Percentiles rank a stretch among this genome's conserved stretches.
Evolutionary conservation across 2,329 filamentous ascomycete species (phyloP).

Genomic region (Aureobasidium sp.): DNA sequence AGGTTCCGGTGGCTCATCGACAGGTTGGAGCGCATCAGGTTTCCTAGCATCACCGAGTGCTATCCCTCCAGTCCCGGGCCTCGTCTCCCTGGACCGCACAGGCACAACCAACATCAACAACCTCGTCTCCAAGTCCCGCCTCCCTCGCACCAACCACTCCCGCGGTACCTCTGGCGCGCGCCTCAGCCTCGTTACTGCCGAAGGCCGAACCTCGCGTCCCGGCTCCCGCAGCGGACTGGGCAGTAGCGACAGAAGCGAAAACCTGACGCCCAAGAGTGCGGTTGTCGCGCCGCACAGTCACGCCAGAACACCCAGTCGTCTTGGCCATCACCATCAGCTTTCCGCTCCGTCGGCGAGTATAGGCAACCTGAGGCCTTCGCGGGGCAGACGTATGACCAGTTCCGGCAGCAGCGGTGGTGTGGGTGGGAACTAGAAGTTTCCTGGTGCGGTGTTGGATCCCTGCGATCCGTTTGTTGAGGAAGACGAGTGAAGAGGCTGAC

Average conservation of each 20-base stretch:
- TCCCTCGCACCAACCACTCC: conserved; percentile 19
- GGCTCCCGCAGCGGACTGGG: conserved; percentile 9
- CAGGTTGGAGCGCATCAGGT: conserved; percentile 5
- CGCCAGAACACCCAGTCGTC: conserved; percentile 7
- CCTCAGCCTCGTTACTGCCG: conserved; percentile 19
- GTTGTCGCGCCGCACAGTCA: conserved; percentile 16
- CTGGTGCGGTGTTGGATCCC: not conserved
- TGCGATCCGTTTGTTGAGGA: conserved; percentile 10
- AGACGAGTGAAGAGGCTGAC: conserved; percentile 2
- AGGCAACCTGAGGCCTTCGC: conserved; percentile 17
- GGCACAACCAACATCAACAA: conserved; percentile 7
- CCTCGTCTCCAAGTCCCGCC: conserved; percentile 17
- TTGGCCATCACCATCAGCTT: conserved; percentile 14
- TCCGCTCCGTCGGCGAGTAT: conserved; percentile 16
- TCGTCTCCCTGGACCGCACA: not conserved
- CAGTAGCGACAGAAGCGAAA: conserved; percentile 12
- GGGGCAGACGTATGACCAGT: conserved; percentile 8
- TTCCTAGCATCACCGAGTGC: not conserved
- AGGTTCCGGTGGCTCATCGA: conserved; percentile 9
- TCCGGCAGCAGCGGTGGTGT: not conserved
- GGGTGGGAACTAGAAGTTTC: not conserved
- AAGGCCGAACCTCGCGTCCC: not conserved
- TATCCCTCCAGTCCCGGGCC: not conserved
- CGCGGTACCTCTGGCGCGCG: conserved; percentile 17
- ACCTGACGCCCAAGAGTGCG: conserved; percentile 19